phyloP scores from a whole-genome alignment of 83 land plant species.

The Picea engelmannii region DNA sequence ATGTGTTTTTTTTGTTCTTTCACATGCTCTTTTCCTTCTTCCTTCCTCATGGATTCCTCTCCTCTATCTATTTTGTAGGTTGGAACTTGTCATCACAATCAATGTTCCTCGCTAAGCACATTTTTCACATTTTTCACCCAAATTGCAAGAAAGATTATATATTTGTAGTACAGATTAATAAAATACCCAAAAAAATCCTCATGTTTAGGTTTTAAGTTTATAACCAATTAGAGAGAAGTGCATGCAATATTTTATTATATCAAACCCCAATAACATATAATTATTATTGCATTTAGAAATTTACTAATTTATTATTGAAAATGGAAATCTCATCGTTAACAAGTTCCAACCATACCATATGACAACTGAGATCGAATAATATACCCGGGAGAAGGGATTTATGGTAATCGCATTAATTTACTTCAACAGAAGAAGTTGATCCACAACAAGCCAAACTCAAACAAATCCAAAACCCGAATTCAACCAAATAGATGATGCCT shows the following conservation, averaged over 20 bases:
- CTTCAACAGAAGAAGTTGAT: too few relatives aligned
- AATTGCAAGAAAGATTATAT: not conserved
- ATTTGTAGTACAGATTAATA: too few relatives aligned
- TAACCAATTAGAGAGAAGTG: not conserved
- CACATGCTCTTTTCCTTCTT: not conserved
- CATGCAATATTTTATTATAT: not conserved
- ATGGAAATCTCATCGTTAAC: not conserved
- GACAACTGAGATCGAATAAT: too few relatives aligned
- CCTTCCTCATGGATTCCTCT: not conserved
- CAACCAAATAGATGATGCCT: too few relatives aligned
- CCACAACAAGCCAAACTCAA: too few relatives aligned
- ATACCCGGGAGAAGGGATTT: too few relatives aligned
- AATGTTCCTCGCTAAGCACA: slow-evolving; percentile 9
- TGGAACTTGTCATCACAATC: slow-evolving; percentile 28
- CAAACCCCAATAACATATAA: not conserved
- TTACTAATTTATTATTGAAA: not conserved
- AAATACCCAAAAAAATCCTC: too few relatives aligned
- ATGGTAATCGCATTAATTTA: too few relatives aligned
- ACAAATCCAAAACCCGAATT: too few relatives aligned
- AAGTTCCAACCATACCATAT: not conserved
- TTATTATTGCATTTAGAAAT: too few relatives aligned
- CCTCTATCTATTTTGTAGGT: slow-evolving; percentile 12
- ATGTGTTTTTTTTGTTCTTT: not conserved
- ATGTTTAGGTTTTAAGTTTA: too few relatives aligned
- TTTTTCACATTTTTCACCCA: not conserved